These are phyloP conservation scores for Cryptococcus sp. DNA, from an alignment of 1,284 basidiomycete species.

Conservation along the genomic window DNA sequence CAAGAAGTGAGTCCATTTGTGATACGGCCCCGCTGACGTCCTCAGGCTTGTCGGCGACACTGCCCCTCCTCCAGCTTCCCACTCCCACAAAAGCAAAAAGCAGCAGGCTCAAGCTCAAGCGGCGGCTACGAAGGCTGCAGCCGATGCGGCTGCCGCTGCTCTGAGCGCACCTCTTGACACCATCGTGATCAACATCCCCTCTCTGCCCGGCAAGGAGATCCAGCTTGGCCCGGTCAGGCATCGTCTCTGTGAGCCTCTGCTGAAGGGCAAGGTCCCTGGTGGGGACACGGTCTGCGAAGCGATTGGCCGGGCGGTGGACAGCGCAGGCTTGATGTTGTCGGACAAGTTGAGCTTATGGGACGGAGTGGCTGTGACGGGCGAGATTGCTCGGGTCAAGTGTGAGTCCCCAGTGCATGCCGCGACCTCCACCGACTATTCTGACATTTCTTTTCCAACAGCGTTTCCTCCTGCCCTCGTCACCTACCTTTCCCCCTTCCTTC, in stretches of 20 bases:
- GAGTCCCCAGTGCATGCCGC: constrained; percentile 24
- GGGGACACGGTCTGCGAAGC: constrained; percentile 58
- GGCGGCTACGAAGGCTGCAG: constrained; percentile 68
- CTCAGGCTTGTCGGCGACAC: constrained; percentile 37
- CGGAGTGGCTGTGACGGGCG: constrained; percentile 77
- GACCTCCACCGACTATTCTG: background rate
- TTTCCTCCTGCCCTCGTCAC: constrained; percentile 64
- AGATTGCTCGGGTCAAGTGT: constrained; percentile 75
- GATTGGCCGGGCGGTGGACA: constrained; percentile 40
- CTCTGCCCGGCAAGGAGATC: constrained; percentile 66
- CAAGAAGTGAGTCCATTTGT: constrained; percentile 50
- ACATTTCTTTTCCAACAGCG: constrained; percentile 26
- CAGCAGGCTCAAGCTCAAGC: constrained; percentile 54
- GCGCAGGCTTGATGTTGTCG: constrained; percentile 41
- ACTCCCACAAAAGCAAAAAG: constrained; percentile 52
- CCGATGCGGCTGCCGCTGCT: constrained; percentile 42
- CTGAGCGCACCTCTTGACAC: constrained; percentile 32
- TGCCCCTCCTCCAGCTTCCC: constrained; percentile 20
- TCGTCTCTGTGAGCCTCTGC: constrained; percentile 84
- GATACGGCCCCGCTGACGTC: constrained; percentile 12
- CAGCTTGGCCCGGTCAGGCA: constrained; percentile 83
- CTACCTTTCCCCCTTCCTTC: constrained; percentile 67
- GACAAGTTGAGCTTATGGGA: constrained; percentile 72
- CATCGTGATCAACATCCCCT: constrained; percentile 56
- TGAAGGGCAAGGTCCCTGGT: constrained; percentile 45